phyloP scores from a whole-genome alignment of 345 rosid genomes.

The Geranium brycei region DNA sequence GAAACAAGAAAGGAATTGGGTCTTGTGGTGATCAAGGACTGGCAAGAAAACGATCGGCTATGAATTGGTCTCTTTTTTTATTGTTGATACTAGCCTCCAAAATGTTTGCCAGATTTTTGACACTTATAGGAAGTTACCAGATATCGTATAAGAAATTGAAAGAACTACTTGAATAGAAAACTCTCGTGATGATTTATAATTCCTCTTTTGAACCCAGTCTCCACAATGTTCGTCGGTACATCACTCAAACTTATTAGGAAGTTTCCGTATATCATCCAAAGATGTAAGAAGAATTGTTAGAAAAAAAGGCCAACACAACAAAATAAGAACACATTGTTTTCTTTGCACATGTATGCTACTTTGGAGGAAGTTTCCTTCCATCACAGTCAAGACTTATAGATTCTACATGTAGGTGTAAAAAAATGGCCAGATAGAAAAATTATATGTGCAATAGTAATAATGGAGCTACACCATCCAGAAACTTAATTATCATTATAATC shows the following conservation, averaged over 20 bases:
- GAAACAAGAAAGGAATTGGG: too few species aligned
- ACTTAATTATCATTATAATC: background rate
- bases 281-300: background rate
- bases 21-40: background rate
- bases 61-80: background rate
- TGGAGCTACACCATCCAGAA: background rate
- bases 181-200: too few species aligned
- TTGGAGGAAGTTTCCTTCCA: slow-evolving; percentile 13
- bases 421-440: background rate
- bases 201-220: too few species aligned
- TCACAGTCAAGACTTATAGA: slow-evolving; percentile 1
- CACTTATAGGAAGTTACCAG: background rate
- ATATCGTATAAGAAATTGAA: background rate
- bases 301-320: background rate
- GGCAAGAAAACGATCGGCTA: background rate
- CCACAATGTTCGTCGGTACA: too few species aligned
- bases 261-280: slow-evolving; percentile 6
- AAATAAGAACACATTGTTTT: background rate
- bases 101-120: background rate
- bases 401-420: background rate
- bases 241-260: background rate
- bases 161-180: background rate
- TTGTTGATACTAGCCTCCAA: background rate
- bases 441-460: too few species aligned
- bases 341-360: background rate